Percentiles rank a stretch among this genome's conserved stretches.
phyloP scores from a whole-genome alignment of 2,329 filamentous ascomycete species.

The Calonectria multiphialidica region DNA sequence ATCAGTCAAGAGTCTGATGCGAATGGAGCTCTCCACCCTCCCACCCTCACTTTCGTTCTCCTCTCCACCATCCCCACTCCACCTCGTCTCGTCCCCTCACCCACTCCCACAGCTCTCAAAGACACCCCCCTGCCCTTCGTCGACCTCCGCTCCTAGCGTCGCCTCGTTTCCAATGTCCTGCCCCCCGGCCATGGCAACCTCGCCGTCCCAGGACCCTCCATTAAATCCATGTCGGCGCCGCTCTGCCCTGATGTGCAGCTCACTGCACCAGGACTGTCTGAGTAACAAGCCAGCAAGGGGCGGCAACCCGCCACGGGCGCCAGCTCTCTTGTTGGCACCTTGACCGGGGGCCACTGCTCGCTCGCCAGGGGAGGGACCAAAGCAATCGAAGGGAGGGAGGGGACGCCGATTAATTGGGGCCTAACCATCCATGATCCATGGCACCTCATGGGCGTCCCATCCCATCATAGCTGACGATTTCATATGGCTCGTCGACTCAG shows the following conservation, averaged over 20 bases:
- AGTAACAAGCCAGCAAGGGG: constrained; percentile 8
- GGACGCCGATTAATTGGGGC: constrained; percentile 29
- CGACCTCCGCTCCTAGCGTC: constrained; percentile 34
- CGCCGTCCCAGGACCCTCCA: constrained; percentile 7
- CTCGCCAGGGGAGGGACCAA: constrained; percentile 17
- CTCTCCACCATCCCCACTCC: constrained; percentile 24
- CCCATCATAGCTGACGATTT: constrained; percentile 33
- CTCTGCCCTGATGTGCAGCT: constrained; percentile 26
- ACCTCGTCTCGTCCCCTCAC: constrained; percentile 9
- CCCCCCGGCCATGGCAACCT: constrained; percentile 11
- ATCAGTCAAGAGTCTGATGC: constrained; percentile 13
- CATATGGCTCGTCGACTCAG: constrained; percentile 33
- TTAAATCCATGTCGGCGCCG: constrained; percentile 21
- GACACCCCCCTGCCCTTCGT: constrained; percentile 12
- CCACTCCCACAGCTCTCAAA: constrained; percentile 16
- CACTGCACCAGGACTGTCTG: constrained; percentile 16
- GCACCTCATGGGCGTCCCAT: constrained; percentile 24
- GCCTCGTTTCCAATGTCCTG: constrained; percentile 33
- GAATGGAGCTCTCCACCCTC: constrained; percentile 30
- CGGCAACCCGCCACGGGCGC: constrained; percentile 13
- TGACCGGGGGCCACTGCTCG: constrained; percentile 10
- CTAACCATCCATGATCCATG: constrained; percentile 33
- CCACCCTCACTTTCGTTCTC: constrained; percentile 28
- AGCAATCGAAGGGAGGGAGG: constrained; percentile 7
- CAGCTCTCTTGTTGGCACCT: constrained; percentile 10